Evolutionary conservation across 225 moss, liverwort and hornwort genomes (phyloP), one percentile per base, ranked within the genome.

Genomic region (Antitrichia curtipendula): DNA sequence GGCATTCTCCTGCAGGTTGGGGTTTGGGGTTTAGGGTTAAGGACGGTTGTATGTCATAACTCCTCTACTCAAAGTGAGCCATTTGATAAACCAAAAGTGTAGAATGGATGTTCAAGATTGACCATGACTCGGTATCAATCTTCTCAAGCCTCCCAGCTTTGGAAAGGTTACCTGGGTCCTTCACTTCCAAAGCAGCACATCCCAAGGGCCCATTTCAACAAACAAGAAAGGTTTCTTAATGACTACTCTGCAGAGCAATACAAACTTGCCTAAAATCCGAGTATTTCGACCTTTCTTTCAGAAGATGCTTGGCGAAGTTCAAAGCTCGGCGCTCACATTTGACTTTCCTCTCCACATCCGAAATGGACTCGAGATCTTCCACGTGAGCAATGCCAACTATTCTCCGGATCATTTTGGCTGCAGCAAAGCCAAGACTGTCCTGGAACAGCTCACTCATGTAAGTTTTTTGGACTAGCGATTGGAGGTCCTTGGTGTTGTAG

Each of bases 331-430:
- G 95, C 86, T 98, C 98, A 70, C 96, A 95, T 56, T 72, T 69
- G 60, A 95, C 94, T 88, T 93, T 92, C 78, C 53, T 92, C 52
- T 96, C 93, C 10, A 91, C 75, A 58, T 95, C 93, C 11, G 57
- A 52, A 45, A 97, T 98, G 14, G 95, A 94, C 68, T 98, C 97
- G 78, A 98, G 81, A 86, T 98, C 98, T 84, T 97, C 96, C 24
- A 98, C 98, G 90, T 98, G 98, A 60, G 98, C 90, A 81, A 98
- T 97, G 64, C 98, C 98, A 16, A 97, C 96, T 10, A 98, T 84
- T 85, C 98, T 93, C 82, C 98, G 88, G 68, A 98, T 95, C 94
- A 98, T 98, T 84, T 98, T 98, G 49, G 95, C 95, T 50, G 95
- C 96, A 38, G 96, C 97, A 75, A 80, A 98, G 56, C 98, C 98